Evolutionary conservation across 805 yeast genomes (phyloP), one percentile per base, ranked within the genome.

Genomic region (Metschnikowia dekortorum): DNA sequence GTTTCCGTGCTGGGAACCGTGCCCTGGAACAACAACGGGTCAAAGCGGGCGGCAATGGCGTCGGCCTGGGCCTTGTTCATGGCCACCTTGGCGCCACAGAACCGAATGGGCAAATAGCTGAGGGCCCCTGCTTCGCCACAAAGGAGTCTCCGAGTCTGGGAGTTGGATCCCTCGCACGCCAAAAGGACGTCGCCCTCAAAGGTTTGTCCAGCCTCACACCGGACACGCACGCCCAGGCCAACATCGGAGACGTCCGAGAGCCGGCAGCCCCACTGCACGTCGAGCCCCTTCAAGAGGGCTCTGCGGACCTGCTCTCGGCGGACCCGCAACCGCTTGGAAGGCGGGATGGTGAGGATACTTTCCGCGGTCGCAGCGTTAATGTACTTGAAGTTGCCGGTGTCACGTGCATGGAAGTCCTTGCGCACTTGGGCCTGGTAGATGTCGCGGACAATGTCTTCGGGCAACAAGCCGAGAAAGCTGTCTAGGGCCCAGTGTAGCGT

Each of bases 401-500:
- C 68, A 13, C 56, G 49, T 31, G 52, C 39, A 35, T 64, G 67
- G 50, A 64, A 64, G 29, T 56, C 48, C 9, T 60, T 64, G 13
- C 59, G 44, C 5, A 65, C 69, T 49, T 65, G 63, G 28, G 66
- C 49, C 53, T 22, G 22, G 47, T 57, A 60, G 2, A 65, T 48
- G 28, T 61, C 53, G 26, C 51, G 31, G n/a, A 49, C 57, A n/a
- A 63, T 37, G 1, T 53, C 51, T 5, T 48, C 53, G 13, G 68
- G 66, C 22, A 65, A 47, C 29, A 64, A 42, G 8, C 49, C 36
- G 32, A 61, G 48, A 35, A 64, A 57, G 35, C 61, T 56, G 26
- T 56, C 49, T 33, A 65, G 46, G 2, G 68, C 68, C 65, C 66
- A 64, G 46, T 65, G 68, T 35, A 22, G 22, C 22, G 69, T 64